Conservation (phyloP, 352 stramenopile genomes). For the Pythium utonaiense region DNA sequence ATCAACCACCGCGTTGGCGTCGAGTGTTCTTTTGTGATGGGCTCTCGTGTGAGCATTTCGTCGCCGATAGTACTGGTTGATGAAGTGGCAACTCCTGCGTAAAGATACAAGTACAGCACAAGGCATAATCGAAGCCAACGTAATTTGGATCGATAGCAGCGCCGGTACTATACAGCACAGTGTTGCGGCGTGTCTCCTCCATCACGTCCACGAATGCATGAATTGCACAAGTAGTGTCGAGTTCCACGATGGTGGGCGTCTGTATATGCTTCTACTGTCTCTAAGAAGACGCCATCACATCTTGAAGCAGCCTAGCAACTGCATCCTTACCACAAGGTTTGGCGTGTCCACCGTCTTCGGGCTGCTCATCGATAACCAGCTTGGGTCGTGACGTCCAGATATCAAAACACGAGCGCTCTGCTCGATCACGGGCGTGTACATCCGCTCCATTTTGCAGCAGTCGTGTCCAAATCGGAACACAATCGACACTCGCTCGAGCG, state of each 20-base stretch:
- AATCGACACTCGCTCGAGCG: slow-evolving; percentile 25
- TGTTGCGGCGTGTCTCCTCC: too few species aligned
- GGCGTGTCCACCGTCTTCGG: not conserved
- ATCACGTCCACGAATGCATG: too few species aligned
- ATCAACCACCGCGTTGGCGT: slow-evolving; percentile 4
- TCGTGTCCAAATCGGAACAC: slow-evolving; percentile 21
- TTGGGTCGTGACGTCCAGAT: slow-evolving; percentile 25
- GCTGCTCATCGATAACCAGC: not conserved
- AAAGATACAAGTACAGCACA: too few species aligned
- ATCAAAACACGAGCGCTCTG: slow-evolving; percentile 23
- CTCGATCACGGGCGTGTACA: slow-evolving; percentile 25
- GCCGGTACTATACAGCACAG: too few species aligned
- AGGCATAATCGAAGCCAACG: too few species aligned
- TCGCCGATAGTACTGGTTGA: slow-evolving; percentile 3
- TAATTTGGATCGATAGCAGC: too few species aligned
- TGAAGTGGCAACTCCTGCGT: not conserved
- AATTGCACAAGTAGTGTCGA: too few species aligned
- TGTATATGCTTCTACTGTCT: too few species aligned
- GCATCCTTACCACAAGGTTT: not conserved
- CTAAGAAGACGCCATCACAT: not conserved
- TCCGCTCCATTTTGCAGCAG: slow-evolving; percentile 28
- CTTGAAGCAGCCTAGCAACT: not conserved
- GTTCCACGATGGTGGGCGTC: too few species aligned
- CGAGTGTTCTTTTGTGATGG: slow-evolving; percentile 8
- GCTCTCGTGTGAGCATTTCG: not conserved